Percentiles rank a stretch among this genome's conserved stretches.
phyloP scores from a whole-genome alignment of 805 yeast species.

The Metschnikowia continentalis region DNA sequence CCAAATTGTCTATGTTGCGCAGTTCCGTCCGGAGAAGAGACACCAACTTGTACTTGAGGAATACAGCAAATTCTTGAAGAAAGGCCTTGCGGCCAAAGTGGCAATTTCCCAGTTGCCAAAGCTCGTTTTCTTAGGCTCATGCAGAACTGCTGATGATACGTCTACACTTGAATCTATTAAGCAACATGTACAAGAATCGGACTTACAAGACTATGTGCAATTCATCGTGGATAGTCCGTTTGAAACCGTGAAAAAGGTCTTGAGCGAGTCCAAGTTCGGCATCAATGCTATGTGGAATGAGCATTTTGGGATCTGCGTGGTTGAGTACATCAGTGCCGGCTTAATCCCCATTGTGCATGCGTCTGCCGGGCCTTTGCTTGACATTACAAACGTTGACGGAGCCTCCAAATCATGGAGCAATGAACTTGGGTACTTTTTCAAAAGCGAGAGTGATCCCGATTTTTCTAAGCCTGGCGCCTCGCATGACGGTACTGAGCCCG shows the following conservation, averaged over 20 bases:
- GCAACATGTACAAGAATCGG: conserved; percentile 30
- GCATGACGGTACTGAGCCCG: conserved; percentile 8
- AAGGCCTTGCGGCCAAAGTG: conserved; percentile 15
- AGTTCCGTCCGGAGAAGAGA: conserved; percentile 92
- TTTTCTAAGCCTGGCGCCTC: conserved; percentile 22
- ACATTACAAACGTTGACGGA: conserved; percentile 55
- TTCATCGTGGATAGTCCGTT: conserved; percentile 76
- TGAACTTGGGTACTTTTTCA: conserved; percentile 78
- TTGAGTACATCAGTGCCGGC: conserved; percentile 85
- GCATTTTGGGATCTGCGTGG: conserved; percentile 97
- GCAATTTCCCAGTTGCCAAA: conserved; percentile 40
- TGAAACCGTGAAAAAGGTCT: conserved; percentile 49
- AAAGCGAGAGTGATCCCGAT: conserved; percentile 70
- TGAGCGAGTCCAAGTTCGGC: conserved; percentile 64
- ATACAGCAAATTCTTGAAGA: conserved; percentile 51
- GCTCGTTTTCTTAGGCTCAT: conserved; percentile 78
- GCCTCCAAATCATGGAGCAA: conserved; percentile 26
- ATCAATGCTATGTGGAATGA: conserved; percentile 99
- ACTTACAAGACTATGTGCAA: conserved; percentile 35
- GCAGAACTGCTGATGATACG: conserved; percentile 66
- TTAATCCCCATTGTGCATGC: conserved; percentile 88
- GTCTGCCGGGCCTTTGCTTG: conserved; percentile 90
- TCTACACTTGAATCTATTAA: conserved; percentile 50
- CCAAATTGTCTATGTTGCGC: conserved; percentile 67
- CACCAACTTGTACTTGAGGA: conserved; percentile 67